Evolutionary conservation across 148 eudicot species (phyloP).

Genomic region (Amaranthus hypochondriacus): DNA sequence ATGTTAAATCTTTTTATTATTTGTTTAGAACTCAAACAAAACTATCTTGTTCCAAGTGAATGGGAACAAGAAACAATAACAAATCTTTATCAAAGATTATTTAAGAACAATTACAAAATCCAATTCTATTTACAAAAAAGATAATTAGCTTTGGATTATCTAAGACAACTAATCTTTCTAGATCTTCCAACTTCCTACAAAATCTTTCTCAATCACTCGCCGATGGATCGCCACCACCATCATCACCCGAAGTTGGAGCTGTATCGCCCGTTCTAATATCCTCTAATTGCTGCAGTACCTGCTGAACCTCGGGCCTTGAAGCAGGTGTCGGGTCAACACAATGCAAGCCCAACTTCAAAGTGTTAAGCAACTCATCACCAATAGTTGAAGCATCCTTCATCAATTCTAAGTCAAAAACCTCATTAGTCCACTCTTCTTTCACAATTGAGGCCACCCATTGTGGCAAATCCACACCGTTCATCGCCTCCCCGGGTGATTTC

Average conservation of each 20-base stretch:
- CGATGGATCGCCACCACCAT: constrained; percentile 35
- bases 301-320: constrained; percentile 70
- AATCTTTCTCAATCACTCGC: constrained; percentile 25
- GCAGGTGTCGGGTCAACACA: constrained; percentile 78
- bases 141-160: neutral
- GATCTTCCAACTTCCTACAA: neutral
- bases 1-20: neutral
- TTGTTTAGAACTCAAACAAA: constrained; percentile 13
- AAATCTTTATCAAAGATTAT: neutral
- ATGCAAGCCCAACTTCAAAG: constrained; percentile 75
- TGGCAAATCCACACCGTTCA: constrained; percentile 72
- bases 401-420: constrained; percentile 75
- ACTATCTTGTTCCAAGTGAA: constrained; percentile 25
- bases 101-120: constrained; percentile 5
- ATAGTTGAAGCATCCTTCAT: constrained; percentile 68
- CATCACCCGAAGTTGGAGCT: constrained; percentile 28
- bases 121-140: constrained; percentile 31
- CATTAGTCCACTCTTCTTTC: constrained; percentile 87
- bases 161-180: neutral
- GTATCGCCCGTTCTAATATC: constrained; percentile 49
- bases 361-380: constrained; percentile 74
- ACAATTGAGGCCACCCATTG: constrained; percentile 91
- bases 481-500: constrained; percentile 74
- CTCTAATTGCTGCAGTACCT: constrained; percentile 65
- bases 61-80: constrained; percentile 19